Evolutionary conservation across 345 rosid species (phyloP).

Genomic region (Rhodamnia rubescens): DNA sequence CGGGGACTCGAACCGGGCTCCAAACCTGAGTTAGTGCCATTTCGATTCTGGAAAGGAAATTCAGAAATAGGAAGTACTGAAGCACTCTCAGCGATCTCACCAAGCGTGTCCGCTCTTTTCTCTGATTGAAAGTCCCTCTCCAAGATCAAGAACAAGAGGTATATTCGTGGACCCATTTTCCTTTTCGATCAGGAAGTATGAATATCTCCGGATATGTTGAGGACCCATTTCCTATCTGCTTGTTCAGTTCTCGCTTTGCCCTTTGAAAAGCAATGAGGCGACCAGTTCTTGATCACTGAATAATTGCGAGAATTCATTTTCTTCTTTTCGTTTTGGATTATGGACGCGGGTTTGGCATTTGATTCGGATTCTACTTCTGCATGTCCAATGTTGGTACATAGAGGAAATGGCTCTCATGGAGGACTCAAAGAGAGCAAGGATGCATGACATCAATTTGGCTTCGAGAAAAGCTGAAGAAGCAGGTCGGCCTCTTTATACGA

Average conservation of each 20-base stretch:
- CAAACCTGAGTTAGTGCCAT: background rate
- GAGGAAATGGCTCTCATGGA: conserved; percentile 14
- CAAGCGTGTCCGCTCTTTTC: background rate
- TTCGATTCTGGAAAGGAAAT: background rate
- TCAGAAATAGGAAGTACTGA: background rate
- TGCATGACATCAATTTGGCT: conserved; percentile 54
- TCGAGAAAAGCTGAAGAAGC: conserved; percentile 95
- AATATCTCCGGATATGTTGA: background rate
- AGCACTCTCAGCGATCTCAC: background rate
- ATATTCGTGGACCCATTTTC: background rate
- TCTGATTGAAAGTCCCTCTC: background rate
- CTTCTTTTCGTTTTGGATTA: background rate
- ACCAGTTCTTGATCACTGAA: background rate
- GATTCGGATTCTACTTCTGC: background rate
- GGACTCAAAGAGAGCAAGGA: conserved; percentile 27
- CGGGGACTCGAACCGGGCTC: background rate
- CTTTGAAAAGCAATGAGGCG: background rate
- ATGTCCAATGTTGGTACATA: background rate
- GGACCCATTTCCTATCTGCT: background rate
- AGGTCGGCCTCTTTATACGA: conserved; percentile 22
- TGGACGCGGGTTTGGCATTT: background rate
- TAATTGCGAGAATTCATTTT: background rate
- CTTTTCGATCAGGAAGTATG: background rate
- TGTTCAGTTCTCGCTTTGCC: background rate
- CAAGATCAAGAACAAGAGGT: background rate